Percentiles rank a stretch among this genome's conserved stretches.
phyloP scores from a whole-genome alignment of 2,329 filamentous ascomycete genomes.

The Stachybotrys elegans region DNA sequence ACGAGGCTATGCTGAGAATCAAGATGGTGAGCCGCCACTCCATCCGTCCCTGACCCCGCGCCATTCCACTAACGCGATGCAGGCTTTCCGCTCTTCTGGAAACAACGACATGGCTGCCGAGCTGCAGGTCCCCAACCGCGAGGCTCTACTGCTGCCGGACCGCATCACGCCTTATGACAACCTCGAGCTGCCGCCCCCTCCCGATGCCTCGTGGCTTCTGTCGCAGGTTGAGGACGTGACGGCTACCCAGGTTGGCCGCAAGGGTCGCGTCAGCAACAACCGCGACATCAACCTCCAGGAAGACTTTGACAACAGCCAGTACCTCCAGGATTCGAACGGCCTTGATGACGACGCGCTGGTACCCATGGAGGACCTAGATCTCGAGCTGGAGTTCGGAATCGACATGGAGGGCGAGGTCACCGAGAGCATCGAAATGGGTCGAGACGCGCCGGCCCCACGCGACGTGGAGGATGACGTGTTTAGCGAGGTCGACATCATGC shows the following conservation, averaged over 20 bases:
- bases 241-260: slow-evolving; percentile 48
- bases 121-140: slow-evolving; percentile 74
- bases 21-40: slow-evolving; percentile 69
- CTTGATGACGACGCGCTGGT: slow-evolving; percentile 54
- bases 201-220: slow-evolving; percentile 80
- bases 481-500: slow-evolving; percentile 56
- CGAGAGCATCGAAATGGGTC: slow-evolving; percentile 78
- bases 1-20: slow-evolving; percentile 95
- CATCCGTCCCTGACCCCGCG: not conserved
- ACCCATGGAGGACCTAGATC: slow-evolving; percentile 61
- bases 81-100: slow-evolving; percentile 91
- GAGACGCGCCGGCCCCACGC: slow-evolving; percentile 70
- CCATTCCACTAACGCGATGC: slow-evolving; percentile 21
- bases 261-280: slow-evolving; percentile 52
- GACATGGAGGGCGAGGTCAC: slow-evolving; percentile 64
- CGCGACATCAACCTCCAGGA: slow-evolving; percentile 65
- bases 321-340: slow-evolving; percentile 63
- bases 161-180: slow-evolving; percentile 88
- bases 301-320: slow-evolving; percentile 71
- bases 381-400: slow-evolving; percentile 71
- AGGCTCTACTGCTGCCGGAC: slow-evolving; percentile 84
- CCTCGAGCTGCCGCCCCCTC: slow-evolving; percentile 71
- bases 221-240: slow-evolving; percentile 65
- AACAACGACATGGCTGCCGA: slow-evolving; percentile 93
- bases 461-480: slow-evolving; percentile 66